Percentiles rank a stretch among this genome's conserved stretches.
Evolutionary conservation across 176 grass and related monocot genomes (phyloP).

Genomic region (Paspalum notatum): DNA sequence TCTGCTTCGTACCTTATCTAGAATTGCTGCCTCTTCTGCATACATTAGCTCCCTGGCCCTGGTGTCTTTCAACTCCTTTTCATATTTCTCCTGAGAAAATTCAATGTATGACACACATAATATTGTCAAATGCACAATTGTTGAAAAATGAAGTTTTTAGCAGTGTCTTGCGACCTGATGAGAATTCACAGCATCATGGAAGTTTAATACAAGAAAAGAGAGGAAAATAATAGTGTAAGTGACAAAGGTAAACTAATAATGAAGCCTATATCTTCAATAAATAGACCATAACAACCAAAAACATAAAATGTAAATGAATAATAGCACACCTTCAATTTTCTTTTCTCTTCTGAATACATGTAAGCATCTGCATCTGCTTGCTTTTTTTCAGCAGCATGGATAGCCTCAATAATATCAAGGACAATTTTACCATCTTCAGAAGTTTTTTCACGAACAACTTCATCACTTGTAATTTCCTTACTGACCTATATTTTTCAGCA

Average conservation of each 20-base stretch:
- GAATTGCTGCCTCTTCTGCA: slow-evolving; percentile 86
- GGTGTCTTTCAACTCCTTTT: slow-evolving; percentile 90
- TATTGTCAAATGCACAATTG: not conserved
- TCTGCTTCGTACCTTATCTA: slow-evolving; percentile 65
- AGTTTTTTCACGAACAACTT: slow-evolving; percentile 34
- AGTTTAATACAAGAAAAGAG: not conserved
- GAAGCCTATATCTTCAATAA: slow-evolving; percentile 15
- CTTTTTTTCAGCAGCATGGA: slow-evolving; percentile 89
- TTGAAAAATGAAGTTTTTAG: not conserved
- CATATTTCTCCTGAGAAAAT: slow-evolving; percentile 80
- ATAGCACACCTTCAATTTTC: slow-evolving; percentile 77
- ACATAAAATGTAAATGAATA: slow-evolving; percentile 24
- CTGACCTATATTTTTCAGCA: not conserved
- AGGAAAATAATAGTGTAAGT: slow-evolving; percentile 10
- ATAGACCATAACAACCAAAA: slow-evolving; percentile 19
- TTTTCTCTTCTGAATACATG: slow-evolving; percentile 96
- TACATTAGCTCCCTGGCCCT: slow-evolving; percentile 80
- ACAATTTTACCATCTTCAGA: slow-evolving; percentile 71
- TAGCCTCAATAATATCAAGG: slow-evolving; percentile 89
- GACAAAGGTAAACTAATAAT: slow-evolving; percentile 5
- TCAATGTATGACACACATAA: slow-evolving; percentile 38
- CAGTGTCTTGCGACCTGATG: not conserved
- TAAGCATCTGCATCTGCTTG: slow-evolving; percentile 92
- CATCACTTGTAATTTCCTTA: slow-evolving; percentile 49
- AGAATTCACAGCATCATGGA: not conserved